A percentile compares a stretch with the other conserved stretches of the same genome.
Evolutionary conservation across 2,329 filamentous ascomycete species (phyloP).

Genomic region (Monilinia aucupariae): DNA sequence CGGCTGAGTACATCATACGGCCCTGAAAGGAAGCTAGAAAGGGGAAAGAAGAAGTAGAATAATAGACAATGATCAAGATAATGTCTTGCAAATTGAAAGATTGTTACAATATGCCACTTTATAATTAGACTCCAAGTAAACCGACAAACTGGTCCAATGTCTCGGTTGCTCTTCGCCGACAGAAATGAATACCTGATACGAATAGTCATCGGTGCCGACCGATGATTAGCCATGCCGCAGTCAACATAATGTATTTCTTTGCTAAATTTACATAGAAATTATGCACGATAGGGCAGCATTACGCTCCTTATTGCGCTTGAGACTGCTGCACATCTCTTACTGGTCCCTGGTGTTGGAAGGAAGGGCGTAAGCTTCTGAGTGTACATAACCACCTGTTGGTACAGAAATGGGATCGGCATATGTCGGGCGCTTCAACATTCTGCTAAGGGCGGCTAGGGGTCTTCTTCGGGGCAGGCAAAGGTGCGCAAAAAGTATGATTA

Average conservation of each 20-base stretch:
- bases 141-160: background rate
- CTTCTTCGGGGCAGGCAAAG: background rate
- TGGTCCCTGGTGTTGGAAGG: background rate
- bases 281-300: too few relatives aligned
- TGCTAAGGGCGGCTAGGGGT: constrained; percentile 1
- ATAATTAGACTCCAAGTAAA: background rate
- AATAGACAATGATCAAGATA: background rate
- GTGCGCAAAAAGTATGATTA: background rate
- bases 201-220: background rate
- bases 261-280: too few relatives aligned
- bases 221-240: too few relatives aligned
- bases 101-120: background rate
- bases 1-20: constrained; percentile 6
- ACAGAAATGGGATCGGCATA: background rate
- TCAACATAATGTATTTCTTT: too few relatives aligned
- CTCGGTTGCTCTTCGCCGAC: constrained; percentile 1
- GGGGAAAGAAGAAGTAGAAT: constrained; percentile 1
- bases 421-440: background rate
- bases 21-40: background rate
- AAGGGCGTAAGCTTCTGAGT: background rate
- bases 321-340: background rate
- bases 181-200: constrained; percentile 5
- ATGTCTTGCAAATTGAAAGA: background rate
- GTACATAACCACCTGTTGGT: too few relatives aligned
- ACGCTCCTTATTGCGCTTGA: too few relatives aligned